Evolutionary conservation across 306 rosid species (phyloP), one percentile per base, ranked within the genome.

Genomic region (Lathyrus tuberosus): DNA sequence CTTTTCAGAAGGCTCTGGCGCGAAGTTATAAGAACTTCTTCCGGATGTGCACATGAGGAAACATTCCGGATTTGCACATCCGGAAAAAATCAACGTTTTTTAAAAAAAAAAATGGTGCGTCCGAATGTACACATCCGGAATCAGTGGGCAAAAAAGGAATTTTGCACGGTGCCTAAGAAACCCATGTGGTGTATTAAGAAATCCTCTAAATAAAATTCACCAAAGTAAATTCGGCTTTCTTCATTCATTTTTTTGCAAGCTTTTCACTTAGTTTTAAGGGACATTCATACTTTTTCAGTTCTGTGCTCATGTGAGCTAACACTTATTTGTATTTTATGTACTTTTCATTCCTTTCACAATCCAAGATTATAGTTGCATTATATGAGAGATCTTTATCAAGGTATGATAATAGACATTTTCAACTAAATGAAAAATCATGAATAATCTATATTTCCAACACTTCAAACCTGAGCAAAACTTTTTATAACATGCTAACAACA

Each of bases 401-500:
- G 64, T 46, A 8, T 70, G 62, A 35, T 7, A 65, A 56, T 17
- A 28, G 6, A 77, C 47, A 65, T 31, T 37, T 63, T 11, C 18
- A 64, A 35, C 35, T 40, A 3, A n/a, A 52, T 28, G 11, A 54
- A 6, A 65, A 4, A 6, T 9, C 42, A 49, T 35, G 10, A 35
- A 35, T 38, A 59, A 65, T 63, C 69, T 57, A 47, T 47, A 66
- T 47, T 62, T 26, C 65, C 58, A 41, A 38, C 12, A 78, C 65
- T 16, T 61, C 71, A 78, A 67, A 60, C 47, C 4, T 11, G 42
- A 44, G 58, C 76, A 74, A 79, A 79, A 74, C 52, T 69, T 63
- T 74, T 17, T 35, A 70, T 54, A 61, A 67, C 8, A 72, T 42
- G 62, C 62, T 13, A 26, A 76, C 38, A 62, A 67, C 62, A 76